phyloP scores from a whole-genome alignment of 2,329 filamentous ascomycete species.

The Sclerotinia glacialis region DNA sequence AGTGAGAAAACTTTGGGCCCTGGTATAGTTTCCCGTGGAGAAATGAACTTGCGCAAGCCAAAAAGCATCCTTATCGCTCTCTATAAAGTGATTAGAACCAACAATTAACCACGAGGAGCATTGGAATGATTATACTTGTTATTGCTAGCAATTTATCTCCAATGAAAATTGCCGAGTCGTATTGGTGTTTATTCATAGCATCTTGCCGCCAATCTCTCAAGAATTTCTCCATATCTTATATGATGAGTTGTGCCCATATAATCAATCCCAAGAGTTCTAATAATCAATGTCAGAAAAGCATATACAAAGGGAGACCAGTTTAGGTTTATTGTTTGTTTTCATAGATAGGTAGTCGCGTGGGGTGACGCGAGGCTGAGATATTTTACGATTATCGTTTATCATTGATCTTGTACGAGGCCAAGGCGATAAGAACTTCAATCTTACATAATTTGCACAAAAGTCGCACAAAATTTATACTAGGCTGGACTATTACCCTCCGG shows the following conservation, averaged over 20 bases:
- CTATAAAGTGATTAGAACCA: slow-evolving; percentile 47
- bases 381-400: neutral
- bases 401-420: neutral
- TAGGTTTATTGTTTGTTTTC: slow-evolving; percentile 15
- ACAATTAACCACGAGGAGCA: neutral
- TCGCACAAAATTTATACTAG: neutral
- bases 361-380: slow-evolving; percentile 24
- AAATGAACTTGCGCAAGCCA: slow-evolving; percentile 99
- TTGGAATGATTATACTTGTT: slow-evolving; percentile 62
- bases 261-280: neutral
- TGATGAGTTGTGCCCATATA: neutral
- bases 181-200: slow-evolving; percentile 91
- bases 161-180: slow-evolving; percentile 94
- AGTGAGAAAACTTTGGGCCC: slow-evolving; percentile 81
- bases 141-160: slow-evolving; percentile 94
- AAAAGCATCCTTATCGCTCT: slow-evolving; percentile 90
- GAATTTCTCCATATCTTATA: slow-evolving; percentile 77
- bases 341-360: slow-evolving; percentile 10
- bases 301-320: neutral
- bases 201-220: slow-evolving; percentile 93
- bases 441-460: neutral
- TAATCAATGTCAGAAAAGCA: neutral
- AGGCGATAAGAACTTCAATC: neutral
- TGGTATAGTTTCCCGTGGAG: slow-evolving; percentile 88
- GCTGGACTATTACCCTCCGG: neutral